A percentile compares a stretch with the other conserved stretches of the same genome.
Evolutionary conservation across 108 stramenopile species (phyloP).

Genomic region (Halocafeteria seosinensis): DNA sequence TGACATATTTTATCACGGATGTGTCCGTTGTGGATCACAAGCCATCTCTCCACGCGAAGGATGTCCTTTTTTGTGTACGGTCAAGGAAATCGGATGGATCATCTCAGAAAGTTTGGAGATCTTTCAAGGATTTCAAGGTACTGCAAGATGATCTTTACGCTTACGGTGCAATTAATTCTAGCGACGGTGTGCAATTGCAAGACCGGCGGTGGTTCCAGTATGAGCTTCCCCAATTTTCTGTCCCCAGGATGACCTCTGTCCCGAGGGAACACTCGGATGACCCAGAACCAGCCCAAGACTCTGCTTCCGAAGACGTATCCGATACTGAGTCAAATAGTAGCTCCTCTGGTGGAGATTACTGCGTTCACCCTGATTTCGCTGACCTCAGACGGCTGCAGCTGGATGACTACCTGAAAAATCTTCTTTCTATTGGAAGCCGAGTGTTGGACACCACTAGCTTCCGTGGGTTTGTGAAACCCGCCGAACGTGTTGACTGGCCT

Average conservation of each 20-base stretch:
- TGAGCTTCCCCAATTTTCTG: too few relatives aligned
- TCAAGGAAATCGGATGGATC: too few relatives aligned
- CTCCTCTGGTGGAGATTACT: too few relatives aligned
- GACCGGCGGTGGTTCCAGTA: background rate
- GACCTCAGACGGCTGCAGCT: background rate
- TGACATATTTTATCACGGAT: too few relatives aligned
- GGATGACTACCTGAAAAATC: background rate
- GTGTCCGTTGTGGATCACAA: too few relatives aligned
- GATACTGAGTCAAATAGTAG: background rate
- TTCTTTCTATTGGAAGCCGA: background rate
- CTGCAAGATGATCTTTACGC: background rate
- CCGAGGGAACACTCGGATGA: background rate
- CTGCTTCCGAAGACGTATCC: background rate
- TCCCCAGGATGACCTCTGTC: background rate
- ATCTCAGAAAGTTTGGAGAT: too few relatives aligned
- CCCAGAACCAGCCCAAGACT: background rate
- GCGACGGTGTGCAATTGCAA: background rate
- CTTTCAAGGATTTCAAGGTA: background rate
- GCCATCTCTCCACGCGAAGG: too few relatives aligned
- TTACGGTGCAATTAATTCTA: background rate
- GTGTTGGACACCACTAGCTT: background rate
- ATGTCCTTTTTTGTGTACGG: too few relatives aligned
- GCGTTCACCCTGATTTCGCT: too few relatives aligned
- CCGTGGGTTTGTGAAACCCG: background rate
- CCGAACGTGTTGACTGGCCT: conserved; percentile 10